Evolutionary conservation across 140 eudicot species (phyloP).

Genomic region (Cichorium intybus): DNA sequence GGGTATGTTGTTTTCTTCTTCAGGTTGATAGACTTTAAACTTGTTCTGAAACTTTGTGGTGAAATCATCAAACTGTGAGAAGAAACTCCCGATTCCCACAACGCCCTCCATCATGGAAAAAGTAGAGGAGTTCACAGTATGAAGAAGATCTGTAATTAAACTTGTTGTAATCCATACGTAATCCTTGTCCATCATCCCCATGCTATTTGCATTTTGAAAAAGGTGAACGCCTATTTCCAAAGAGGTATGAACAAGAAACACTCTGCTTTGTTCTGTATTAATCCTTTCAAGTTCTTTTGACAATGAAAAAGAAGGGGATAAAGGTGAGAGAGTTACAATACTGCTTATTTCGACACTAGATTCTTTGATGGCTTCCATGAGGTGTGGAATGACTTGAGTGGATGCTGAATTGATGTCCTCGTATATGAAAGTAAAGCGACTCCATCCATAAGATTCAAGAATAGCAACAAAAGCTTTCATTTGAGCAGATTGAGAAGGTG

Average conservation of each 20-base stretch:
- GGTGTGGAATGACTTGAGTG: conserved; percentile 21
- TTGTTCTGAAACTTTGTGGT: conserved; percentile 20
- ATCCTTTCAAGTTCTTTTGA: conserved; percentile 33
- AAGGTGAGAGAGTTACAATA: conserved; percentile 33
- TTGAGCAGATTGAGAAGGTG: conserved; percentile 33
- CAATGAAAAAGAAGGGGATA: conserved; percentile 17
- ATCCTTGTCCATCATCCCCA: conserved; percentile 50
- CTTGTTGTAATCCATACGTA: conserved; percentile 50
- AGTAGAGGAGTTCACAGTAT: conserved; percentile 33
- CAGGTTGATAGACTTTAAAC: conserved; percentile 35
- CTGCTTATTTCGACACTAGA: conserved; percentile 25
- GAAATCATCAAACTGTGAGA: conserved; percentile 27
- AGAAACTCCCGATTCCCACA: conserved; percentile 41
- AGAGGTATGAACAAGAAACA: conserved; percentile 48
- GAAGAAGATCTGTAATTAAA: conserved; percentile 36
- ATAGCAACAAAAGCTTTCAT: conserved; percentile 50
- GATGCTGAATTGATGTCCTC: conserved; percentile 30
- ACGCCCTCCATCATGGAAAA: conserved; percentile 53
- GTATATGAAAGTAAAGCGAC: conserved; percentile 25
- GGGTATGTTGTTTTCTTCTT: conserved; percentile 35
- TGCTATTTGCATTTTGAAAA: conserved; percentile 39
- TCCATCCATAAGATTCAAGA: conserved; percentile 28
- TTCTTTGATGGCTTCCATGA: conserved; percentile 31
- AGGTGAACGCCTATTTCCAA: conserved; percentile 30
- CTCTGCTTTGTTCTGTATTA: conserved; percentile 31